These are phyloP conservation scores for Cordyceps javanica DNA, from an alignment of 2,329 filamentous ascomycete genomes.

Conservation along the genomic window DNA sequence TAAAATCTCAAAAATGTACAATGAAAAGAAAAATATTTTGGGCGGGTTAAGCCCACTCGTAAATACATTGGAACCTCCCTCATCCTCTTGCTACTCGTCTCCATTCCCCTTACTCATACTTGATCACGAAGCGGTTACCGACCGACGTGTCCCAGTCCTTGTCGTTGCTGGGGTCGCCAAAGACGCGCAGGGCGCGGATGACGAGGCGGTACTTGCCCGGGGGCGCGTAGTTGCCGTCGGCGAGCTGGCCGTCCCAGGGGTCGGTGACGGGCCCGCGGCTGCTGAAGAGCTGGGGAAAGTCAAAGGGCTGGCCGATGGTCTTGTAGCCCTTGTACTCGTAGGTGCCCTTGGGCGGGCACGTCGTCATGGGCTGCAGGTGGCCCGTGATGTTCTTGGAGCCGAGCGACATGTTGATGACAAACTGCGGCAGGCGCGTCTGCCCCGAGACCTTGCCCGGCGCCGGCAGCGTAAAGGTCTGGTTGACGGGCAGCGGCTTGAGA, in stretches of 20 bases:
- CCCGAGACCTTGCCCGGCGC: conserved; percentile 29
- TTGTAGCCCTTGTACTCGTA: conserved; percentile 31
- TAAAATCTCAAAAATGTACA: not conserved
- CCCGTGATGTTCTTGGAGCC: conserved; percentile 39
- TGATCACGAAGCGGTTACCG: conserved; percentile 38
- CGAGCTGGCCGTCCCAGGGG: conserved; percentile 41
- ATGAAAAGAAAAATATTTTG: not conserved
- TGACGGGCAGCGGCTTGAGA: conserved; percentile 21
- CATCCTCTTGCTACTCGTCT: too few relatives aligned
- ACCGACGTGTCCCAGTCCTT: conserved; percentile 42
- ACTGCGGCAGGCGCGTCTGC: conserved; percentile 29
- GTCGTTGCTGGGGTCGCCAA: conserved; percentile 38
- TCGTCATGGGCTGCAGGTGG: conserved; percentile 37
- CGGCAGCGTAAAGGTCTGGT: conserved; percentile 37
- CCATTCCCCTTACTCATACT: conserved; percentile 26
- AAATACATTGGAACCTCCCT: not conserved
- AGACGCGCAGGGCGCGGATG: conserved; percentile 44
- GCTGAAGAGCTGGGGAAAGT: conserved; percentile 33
- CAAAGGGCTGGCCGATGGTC: conserved; percentile 36
- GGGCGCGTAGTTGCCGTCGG: conserved; percentile 40
- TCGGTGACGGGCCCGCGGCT: conserved; percentile 20
- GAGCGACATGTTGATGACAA: conserved; percentile 37
- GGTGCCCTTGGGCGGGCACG: conserved; percentile 22
- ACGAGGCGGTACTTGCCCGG: conserved; percentile 44
- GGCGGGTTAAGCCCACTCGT: not conserved